phyloP scores from a whole-genome alignment of 495 filamentous ascomycete genomes.

The Aspergillus baeticus region DNA sequence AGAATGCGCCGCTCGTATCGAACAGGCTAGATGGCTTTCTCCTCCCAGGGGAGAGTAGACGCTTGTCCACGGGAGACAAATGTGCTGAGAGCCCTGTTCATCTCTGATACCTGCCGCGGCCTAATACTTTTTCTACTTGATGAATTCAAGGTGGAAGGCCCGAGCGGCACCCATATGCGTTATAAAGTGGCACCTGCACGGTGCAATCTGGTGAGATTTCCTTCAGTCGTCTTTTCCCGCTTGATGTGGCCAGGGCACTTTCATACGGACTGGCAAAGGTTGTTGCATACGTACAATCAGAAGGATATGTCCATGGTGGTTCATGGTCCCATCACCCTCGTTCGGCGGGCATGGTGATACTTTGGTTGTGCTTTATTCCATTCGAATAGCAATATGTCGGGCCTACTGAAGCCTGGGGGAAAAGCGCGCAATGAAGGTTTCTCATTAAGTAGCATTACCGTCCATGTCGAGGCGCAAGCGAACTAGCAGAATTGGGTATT shows the following conservation, averaged over 20 bases:
- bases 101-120: constrained; percentile 14
- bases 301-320: constrained; percentile 37
- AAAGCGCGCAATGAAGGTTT: no score
- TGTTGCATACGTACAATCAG: constrained; percentile 34
- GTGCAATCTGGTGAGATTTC: constrained; percentile 31
- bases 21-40: no score
- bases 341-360: no score
- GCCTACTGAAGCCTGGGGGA: no score
- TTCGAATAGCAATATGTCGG: no score
- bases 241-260: constrained; percentile 31
- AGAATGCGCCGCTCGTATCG: no score
- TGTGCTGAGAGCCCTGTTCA: constrained; percentile 25
- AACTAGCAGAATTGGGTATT: no score
- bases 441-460: no score
- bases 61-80: constrained; percentile 17
- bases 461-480: no score
- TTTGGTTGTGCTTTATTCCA: no score
- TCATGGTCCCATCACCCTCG: no score
- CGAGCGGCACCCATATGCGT: constrained; percentile 32
- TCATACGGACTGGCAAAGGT: constrained; percentile 21
- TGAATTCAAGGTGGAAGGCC: constrained; percentile 30
- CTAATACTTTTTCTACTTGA: constrained; percentile 18
- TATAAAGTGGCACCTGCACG: constrained; percentile 24
- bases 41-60: no score
- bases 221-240: constrained; percentile 26